A percentile compares a stretch with the other conserved stretches of the same genome.
phyloP scores from a whole-genome alignment of 176 grass and related monocot genomes.

The Juncus inflexus region DNA sequence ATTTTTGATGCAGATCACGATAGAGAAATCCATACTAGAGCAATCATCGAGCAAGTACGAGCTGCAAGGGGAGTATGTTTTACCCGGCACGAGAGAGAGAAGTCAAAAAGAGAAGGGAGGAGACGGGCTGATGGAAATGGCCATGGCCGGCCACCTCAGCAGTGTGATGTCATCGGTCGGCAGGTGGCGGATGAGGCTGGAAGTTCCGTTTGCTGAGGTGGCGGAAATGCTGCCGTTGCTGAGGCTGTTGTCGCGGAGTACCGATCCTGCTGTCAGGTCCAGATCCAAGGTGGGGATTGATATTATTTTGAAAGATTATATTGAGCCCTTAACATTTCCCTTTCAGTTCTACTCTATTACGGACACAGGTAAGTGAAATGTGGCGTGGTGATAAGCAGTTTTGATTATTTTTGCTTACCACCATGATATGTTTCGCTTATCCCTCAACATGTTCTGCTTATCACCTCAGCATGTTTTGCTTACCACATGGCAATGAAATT shows the following conservation, averaged over 20 bases:
- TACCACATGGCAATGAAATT: no score
- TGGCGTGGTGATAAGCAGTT: neutral
- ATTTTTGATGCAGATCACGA: slow-evolving; percentile 69
- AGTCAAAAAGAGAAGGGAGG: slow-evolving; percentile 31
- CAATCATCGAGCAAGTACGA: slow-evolving; percentile 93
- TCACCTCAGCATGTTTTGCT: no score
- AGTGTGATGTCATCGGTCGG: slow-evolving; percentile 96
- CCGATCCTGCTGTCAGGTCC: slow-evolving; percentile 84
- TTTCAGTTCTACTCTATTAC: neutral
- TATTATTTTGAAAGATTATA: slow-evolving; percentile 12
- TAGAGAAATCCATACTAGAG: slow-evolving; percentile 91
- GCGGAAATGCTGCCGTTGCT: slow-evolving; percentile 98
- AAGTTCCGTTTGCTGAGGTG: slow-evolving; percentile 93
- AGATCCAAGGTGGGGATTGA: slow-evolving; percentile 71
- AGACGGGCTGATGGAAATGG: slow-evolving; percentile 72
- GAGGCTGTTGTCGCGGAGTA: slow-evolving; percentile 94
- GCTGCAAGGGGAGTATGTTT: slow-evolving; percentile 95
- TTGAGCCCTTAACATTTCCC: neutral
- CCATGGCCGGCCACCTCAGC: slow-evolving; percentile 91
- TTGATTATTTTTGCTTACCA: neutral
- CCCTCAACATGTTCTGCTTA: neutral
- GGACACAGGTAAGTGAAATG: neutral
- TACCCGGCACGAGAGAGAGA: slow-evolving; percentile 88
- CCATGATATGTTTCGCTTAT: neutral
- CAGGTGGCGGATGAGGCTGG: slow-evolving; percentile 91